A percentile compares a stretch with the other conserved stretches of the same genome.
phyloP scores from a whole-genome alignment of 2,329 filamentous ascomycete genomes.

The Claviceps citrina region DNA sequence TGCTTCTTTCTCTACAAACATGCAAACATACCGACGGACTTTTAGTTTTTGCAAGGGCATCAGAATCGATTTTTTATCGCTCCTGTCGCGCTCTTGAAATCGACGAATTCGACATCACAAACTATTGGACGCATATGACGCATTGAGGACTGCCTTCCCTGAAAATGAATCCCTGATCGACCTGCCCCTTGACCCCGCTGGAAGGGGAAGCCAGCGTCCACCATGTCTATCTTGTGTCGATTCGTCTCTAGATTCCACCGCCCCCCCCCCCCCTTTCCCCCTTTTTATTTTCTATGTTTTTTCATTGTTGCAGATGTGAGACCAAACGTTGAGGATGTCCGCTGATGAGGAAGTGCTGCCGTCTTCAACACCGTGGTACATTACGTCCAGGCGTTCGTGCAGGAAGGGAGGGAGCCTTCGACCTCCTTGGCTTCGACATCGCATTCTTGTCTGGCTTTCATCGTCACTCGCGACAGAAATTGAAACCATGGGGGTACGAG shows the following conservation, averaged over 20 bases:
- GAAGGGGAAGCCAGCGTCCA: slow-evolving; percentile 1
- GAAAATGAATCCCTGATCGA: neutral
- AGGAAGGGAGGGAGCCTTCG: neutral
- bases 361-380: too few relatives aligned
- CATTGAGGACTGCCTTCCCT: neutral
- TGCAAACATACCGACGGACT: too few relatives aligned
- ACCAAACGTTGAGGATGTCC: neutral
- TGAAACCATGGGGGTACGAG: too few relatives aligned
- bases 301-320: too few relatives aligned
- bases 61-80: neutral
- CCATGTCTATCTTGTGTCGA: neutral
- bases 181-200: slow-evolving; percentile 1
- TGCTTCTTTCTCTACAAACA: too few relatives aligned
- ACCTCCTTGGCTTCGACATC: slow-evolving; percentile 8
- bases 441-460: too few relatives aligned
- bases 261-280: too few relatives aligned
- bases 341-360: neutral
- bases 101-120: neutral
- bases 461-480: too few relatives aligned
- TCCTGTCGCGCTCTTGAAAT: neutral
- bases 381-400: neutral
- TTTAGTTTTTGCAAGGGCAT: too few relatives aligned
- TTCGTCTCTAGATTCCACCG: neutral
- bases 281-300: too few relatives aligned
- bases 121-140: neutral